phyloP scores from a whole-genome alignment of 441 rosid genomes.

The Erodium trifolium region DNA sequence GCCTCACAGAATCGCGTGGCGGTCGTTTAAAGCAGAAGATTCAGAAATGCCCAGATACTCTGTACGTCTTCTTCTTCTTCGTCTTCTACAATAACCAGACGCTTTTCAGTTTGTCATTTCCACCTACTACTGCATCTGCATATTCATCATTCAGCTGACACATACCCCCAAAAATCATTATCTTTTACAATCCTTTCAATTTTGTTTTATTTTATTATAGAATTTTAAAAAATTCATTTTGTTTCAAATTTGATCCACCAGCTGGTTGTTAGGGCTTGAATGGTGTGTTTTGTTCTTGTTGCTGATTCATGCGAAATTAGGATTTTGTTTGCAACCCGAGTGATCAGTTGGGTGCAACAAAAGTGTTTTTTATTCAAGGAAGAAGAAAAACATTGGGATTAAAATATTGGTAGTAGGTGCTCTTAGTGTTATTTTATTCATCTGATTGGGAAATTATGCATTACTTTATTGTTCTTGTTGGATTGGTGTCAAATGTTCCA shows the following conservation, averaged over 20 bases:
- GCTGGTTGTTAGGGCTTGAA: slow-evolving; percentile 1
- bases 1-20: too few relatives aligned
- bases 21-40: too few relatives aligned
- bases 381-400: too few relatives aligned
- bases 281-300: not conserved
- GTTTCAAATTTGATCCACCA: not conserved
- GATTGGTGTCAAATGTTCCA: slow-evolving; percentile 2
- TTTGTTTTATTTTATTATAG: too few relatives aligned
- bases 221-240: too few relatives aligned
- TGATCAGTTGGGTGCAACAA: not conserved
- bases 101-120: slow-evolving; percentile 3
- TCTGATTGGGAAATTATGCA: not conserved
- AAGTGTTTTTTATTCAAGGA: too few relatives aligned
- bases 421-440: not conserved
- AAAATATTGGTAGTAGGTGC: not conserved
- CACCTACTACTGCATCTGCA: not conserved
- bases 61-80: too few relatives aligned
- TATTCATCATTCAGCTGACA: not conserved
- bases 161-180: not conserved
- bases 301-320: not conserved
- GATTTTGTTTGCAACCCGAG: not conserved
- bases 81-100: not conserved
- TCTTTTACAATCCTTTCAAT: not conserved
- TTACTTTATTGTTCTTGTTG: not conserved
- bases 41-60: too few relatives aligned